A percentile compares a stretch with the other conserved stretches of the same genome.
Conservation (phyloP, 1,139 yeast species). For the Zygoascus sp. region DNA sequence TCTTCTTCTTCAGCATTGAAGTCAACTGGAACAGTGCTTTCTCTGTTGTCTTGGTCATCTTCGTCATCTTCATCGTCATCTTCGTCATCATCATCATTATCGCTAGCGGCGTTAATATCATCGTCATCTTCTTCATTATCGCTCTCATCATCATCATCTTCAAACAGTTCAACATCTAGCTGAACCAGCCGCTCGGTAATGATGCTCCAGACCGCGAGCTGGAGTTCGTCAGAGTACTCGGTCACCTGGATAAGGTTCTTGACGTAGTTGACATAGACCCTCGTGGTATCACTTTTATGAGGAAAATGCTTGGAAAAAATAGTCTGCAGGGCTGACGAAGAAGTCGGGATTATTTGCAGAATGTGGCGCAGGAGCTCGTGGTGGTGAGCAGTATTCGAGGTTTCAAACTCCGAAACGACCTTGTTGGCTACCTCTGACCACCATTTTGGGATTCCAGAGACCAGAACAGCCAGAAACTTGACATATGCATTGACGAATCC, state of each 20-base stretch:
- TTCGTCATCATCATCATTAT: slow-evolving; percentile 37
- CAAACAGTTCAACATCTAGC: slow-evolving; percentile 90
- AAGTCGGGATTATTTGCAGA: slow-evolving; percentile 72
- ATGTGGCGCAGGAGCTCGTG: slow-evolving; percentile 65
- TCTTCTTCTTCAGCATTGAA: slow-evolving; percentile 33
- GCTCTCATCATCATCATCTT: slow-evolving; percentile 78
- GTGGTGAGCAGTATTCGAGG: slow-evolving; percentile 46
- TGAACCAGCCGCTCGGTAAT: slow-evolving; percentile 76
- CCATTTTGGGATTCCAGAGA: slow-evolving; percentile 86
- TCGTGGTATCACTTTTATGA: slow-evolving; percentile 62
- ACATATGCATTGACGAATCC: slow-evolving; percentile 41
- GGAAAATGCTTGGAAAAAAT: slow-evolving; percentile 63
- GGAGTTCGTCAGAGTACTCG: slow-evolving; percentile 67
- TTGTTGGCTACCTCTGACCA: slow-evolving; percentile 73
- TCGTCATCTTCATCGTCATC: slow-evolving; percentile 23
- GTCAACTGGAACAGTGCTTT: slow-evolving; percentile 2
- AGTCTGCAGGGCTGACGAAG: slow-evolving; percentile 60
- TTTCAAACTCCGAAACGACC: slow-evolving; percentile 55
- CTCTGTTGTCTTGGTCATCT: slow-evolving; percentile 16
- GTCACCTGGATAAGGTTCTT: slow-evolving; percentile 56
- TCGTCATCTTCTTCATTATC: slow-evolving; percentile 66
- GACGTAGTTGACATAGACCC: slow-evolving; percentile 57
- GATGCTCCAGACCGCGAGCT: slow-evolving; percentile 69
- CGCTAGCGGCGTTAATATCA: slow-evolving; percentile 47
- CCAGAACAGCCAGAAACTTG: slow-evolving; percentile 69